These are phyloP conservation scores for Elongisporangium prolatum DNA, from an alignment of 352 stramenopile genomes.

Conservation along the genomic window DNA sequence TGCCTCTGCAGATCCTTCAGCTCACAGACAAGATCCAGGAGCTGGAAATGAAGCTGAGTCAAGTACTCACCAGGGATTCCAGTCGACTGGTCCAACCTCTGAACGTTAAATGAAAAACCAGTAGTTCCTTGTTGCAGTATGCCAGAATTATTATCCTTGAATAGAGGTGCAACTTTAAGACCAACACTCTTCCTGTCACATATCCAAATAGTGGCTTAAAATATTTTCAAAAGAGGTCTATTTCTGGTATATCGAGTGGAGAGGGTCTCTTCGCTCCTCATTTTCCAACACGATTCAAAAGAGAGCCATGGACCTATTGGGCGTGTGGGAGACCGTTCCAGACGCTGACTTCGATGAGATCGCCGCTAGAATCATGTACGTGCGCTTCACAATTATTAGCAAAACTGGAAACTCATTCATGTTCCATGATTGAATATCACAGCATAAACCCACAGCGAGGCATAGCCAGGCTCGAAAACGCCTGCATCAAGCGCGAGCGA, in stretches of 20 bases:
- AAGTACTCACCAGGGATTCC: neutral
- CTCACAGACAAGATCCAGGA: conserved; percentile 33
- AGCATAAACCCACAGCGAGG: conserved; percentile 12
- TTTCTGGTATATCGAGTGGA: neutral
- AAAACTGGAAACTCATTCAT: neutral
- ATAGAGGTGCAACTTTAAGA: neutral
- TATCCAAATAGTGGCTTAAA: neutral
- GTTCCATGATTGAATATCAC: neutral
- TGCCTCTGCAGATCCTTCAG: conserved; percentile 15
- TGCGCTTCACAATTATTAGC: no score
- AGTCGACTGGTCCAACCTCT: no score
- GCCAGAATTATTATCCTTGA: neutral
- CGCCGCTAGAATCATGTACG: conserved; percentile 14
- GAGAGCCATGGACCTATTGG: neutral
- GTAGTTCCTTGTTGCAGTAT: no score
- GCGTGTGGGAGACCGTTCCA: conserved; percentile 7
- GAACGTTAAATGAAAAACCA: neutral
- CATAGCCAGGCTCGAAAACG: conserved; percentile 4
- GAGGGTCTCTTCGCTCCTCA: neutral
- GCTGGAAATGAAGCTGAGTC: conserved; percentile 6
- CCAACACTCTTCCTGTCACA: neutral
- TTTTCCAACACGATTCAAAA: neutral
- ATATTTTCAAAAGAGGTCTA: neutral
- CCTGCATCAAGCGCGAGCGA: conserved; percentile 8
- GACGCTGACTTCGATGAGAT: conserved; percentile 13